Conservation (phyloP, 768 basidiomycete genomes). For the Paxillus ammoniavirescens region DNA sequence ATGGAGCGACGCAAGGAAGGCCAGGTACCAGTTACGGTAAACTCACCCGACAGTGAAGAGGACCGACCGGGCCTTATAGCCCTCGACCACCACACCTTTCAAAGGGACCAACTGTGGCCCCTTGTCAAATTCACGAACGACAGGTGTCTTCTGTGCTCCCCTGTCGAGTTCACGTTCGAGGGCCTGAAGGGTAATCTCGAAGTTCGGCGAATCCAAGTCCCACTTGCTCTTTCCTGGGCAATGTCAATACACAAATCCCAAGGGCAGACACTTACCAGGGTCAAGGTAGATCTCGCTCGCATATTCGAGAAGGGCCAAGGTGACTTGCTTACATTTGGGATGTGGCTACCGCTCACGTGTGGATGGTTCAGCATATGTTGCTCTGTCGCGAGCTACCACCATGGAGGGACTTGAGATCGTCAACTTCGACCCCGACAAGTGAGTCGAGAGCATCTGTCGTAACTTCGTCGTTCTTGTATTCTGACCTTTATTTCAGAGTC, state of each 20-base stretch:
- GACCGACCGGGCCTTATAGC: slow-evolving; percentile 14
- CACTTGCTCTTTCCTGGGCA: slow-evolving; percentile 90
- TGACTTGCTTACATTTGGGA: slow-evolving; percentile 8
- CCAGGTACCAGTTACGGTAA: not conserved
- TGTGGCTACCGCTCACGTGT: not conserved
- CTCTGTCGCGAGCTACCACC: slow-evolving; percentile 39
- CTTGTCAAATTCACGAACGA: slow-evolving; percentile 37
- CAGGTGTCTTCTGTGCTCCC: slow-evolving; percentile 27
- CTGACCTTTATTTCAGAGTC: slow-evolving; percentile 25
- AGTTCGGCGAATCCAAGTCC: slow-evolving; percentile 52
- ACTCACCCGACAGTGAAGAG: not conserved
- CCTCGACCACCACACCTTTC: slow-evolving; percentile 12
- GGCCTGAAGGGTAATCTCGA: slow-evolving; percentile 34
- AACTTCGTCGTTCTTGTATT: not conserved
- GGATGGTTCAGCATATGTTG: slow-evolving; percentile 29
- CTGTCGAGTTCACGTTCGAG: slow-evolving; percentile 34
- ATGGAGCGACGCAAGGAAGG: slow-evolving; percentile 19
- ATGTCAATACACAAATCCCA: slow-evolving; percentile 99
- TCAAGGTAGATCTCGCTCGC: slow-evolving; percentile 87
- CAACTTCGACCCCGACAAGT: slow-evolving; percentile 35
- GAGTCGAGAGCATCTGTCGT: slow-evolving; percentile 1
- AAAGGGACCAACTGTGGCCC: slow-evolving; percentile 27
- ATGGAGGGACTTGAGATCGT: slow-evolving; percentile 41
- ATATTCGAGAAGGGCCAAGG: slow-evolving; percentile 86
- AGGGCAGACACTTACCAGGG: slow-evolving; percentile 91